A percentile compares a stretch with the other conserved stretches of the same genome.
These are phyloP conservation scores for Podila minutissima DNA, from an alignment of 192 early-diverging fungal genomes.

Conservation along the genomic window DNA sequence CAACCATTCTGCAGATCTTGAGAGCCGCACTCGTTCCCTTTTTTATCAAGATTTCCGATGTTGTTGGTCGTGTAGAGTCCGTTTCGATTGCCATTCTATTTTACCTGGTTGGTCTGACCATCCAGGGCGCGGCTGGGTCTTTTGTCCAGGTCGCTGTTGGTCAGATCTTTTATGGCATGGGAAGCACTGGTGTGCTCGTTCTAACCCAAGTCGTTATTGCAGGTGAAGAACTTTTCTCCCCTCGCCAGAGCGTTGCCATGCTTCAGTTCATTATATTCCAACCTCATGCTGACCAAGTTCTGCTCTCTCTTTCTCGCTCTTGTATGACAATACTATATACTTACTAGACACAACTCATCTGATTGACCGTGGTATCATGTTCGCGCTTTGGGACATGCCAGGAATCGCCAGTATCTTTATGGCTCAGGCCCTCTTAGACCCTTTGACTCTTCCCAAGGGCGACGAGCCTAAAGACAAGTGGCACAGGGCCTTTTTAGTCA, in stretches of 20 bases:
- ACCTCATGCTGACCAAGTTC: neutral
- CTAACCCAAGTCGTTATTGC: slow-evolving; percentile 5
- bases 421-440: slow-evolving; percentile 6
- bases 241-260: neutral
- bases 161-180: neutral
- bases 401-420: slow-evolving; percentile 14
- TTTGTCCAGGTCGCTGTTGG: slow-evolving; percentile 7
- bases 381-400: slow-evolving; percentile 11
- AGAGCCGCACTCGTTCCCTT: slow-evolving; percentile 5
- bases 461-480: slow-evolving; percentile 10
- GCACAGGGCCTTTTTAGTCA: slow-evolving; percentile 11
- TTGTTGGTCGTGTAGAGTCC: slow-evolving; percentile 10
- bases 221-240: neutral
- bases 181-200: neutral
- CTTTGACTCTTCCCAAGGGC: slow-evolving; percentile 7
- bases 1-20: slow-evolving; percentile 9
- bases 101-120: neutral
- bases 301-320: neutral
- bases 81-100: slow-evolving; percentile 3
- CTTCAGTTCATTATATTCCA: too few relatives aligned
- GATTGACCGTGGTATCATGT: slow-evolving; percentile 15
- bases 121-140: neutral
- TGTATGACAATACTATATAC: neutral
- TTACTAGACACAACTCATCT: slow-evolving; percentile 13
- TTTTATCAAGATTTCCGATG: slow-evolving; percentile 15